Base-by-base conservation (phyloP, 2,329 filamentous ascomycete species). In the Shiraia bambusicola region DNA sequence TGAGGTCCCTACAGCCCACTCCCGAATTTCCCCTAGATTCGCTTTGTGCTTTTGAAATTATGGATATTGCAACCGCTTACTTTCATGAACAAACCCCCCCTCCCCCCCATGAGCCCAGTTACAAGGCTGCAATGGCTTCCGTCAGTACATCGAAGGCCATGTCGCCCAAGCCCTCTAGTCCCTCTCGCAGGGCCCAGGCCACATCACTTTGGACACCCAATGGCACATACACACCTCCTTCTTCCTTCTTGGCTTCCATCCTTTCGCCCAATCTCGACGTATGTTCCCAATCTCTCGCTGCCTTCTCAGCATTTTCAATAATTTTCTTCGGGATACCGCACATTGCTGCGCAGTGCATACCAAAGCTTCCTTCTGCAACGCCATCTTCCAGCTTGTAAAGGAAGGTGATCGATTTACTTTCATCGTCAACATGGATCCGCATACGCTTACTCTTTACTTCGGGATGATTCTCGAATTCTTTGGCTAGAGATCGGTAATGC, bases 291-390 rank as follows among this genome's bases (percentile, higher is more conserved):
- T 90, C 88, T 55, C 78, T 83, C 1, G 93, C 93, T 5, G 93
- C 93, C 15, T 84, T 81, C 69, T 98, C 93, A 0, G 93, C 93
- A 15, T 86, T 76, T 62, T 91, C 84, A 48, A 98, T 89, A 12
- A 98, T 83, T 40, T 84, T 84, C 31, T 76, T 75, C 0, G 89
- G 82, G 50, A 98, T 97, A 1, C 93, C 93, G 59, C 93, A 98
- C 93, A 98, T 98, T 46, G 89, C 86, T 1, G 93, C 93, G 65
- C 93, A 98, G 69, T 98, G 93, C 93, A 98, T 98, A 58, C 93
- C 93, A 62, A 97, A 98, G 61, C 88, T 95, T 12, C 93, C 93
- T 69, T 97, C 91, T 0, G 93, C 93, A 8, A 97, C 89, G 2
- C 93, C 93, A 11, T 88, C 81, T 69, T 97, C 93, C 0, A 98